Percentiles rank a stretch among this genome's conserved stretches.
phyloP scores from a whole-genome alignment of 2,329 filamentous ascomycete species.

The Cladosporium velox region DNA sequence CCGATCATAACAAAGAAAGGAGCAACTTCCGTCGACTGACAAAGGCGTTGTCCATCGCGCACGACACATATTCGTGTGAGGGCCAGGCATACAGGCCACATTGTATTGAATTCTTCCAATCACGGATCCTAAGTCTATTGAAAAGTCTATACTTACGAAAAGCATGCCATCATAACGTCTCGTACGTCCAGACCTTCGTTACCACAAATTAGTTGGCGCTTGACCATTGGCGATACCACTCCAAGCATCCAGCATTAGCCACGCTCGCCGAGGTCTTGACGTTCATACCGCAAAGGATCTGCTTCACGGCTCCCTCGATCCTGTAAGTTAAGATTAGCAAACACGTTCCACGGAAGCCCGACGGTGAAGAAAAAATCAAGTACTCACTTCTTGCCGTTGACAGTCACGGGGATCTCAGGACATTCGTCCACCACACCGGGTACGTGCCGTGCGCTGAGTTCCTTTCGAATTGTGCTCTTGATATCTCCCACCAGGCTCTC shows the following conservation, averaged over 20 bases:
- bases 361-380: neutral
- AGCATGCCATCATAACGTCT: neutral
- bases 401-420: constrained; percentile 84
- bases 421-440: constrained; percentile 80
- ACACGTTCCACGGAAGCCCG: neutral
- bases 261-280: constrained; percentile 90
- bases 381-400: constrained; percentile 83
- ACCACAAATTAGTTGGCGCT: constrained; percentile 44
- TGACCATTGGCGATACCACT: constrained; percentile 85
- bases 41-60: neutral
- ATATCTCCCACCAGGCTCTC: constrained; percentile 64
- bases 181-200: neutral
- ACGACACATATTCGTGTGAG: neutral
- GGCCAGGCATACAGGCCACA: neutral
- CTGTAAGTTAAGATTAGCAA: constrained; percentile 4
- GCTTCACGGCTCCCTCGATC: constrained; percentile 93
- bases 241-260: constrained; percentile 84
- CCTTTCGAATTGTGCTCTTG: constrained; percentile 67
- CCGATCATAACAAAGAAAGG: neutral
- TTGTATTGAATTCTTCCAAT: neutral
- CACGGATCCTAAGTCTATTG: neutral
- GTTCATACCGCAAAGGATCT: constrained; percentile 84
- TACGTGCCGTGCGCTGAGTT: constrained; percentile 87
- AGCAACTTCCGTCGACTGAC: neutral
- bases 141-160: neutral